phyloP scores from a whole-genome alignment of 352 stramenopile genomes.

The Phytophthora pinifolia region DNA sequence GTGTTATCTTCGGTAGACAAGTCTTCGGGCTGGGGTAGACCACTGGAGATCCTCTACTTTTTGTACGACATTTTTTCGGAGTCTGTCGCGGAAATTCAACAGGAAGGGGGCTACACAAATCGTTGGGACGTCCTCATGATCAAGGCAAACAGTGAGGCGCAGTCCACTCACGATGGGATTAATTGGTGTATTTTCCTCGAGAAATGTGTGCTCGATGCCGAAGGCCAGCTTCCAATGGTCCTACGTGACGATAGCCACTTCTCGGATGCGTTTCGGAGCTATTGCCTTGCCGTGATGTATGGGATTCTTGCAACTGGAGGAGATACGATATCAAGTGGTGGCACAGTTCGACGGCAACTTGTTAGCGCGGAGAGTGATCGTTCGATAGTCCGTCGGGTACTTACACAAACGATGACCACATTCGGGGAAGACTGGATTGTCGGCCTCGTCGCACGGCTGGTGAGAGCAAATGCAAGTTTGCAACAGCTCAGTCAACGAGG shows the following conservation, averaged over 20 bases:
- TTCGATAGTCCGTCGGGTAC: constrained; percentile 14
- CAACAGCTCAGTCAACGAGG: constrained; percentile 21
- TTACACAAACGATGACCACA: constrained; percentile 27
- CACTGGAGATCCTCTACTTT: constrained; percentile 22
- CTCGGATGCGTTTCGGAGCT: constrained; percentile 27
- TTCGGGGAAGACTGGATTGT: constrained; percentile 30
- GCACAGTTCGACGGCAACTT: constrained; percentile 13
- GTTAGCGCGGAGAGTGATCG: constrained; percentile 25
- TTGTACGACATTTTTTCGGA: constrained; percentile 31
- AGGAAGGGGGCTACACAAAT: constrained; percentile 8
- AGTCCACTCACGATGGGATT: constrained; percentile 17
- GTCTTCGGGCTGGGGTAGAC: background rate
- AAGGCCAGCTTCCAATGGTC: background rate
- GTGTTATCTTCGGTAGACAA: constrained; percentile 1
- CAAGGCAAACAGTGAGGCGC: background rate
- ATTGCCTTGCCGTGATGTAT: constrained; percentile 26
- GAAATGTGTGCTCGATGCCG: constrained; percentile 19
- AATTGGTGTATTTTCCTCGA: constrained; percentile 34
- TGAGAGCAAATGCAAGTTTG: constrained; percentile 24
- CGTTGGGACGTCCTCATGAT: constrained; percentile 33
- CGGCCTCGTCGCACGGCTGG: constrained; percentile 19
- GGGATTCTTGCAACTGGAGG: constrained; percentile 33
- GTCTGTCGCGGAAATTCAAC: background rate
- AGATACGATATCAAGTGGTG: constrained; percentile 40
- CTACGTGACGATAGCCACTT: constrained; percentile 16